phyloP scores from a whole-genome alignment of 441 rosid genomes.

The Brassica hybrid region DNA sequence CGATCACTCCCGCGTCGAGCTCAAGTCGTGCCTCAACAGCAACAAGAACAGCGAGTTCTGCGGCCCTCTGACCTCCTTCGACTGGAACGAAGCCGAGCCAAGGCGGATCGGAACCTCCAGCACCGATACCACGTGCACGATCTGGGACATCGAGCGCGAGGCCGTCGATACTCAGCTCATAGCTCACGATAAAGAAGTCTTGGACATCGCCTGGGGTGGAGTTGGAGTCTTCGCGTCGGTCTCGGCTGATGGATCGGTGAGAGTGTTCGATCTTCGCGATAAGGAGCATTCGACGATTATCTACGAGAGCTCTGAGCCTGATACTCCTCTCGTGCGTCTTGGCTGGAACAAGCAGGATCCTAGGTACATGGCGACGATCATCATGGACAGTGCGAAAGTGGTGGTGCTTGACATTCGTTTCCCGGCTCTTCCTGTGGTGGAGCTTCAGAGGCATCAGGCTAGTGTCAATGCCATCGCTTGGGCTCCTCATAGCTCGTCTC shows the following conservation, averaged over 20 bases:
- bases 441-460: constrained; percentile 91
- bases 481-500: constrained; percentile 98
- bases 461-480: constrained; percentile 97
- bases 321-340: constrained; percentile 83
- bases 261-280: constrained; percentile 93
- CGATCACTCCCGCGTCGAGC: constrained; percentile 72
- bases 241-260: constrained; percentile 93
- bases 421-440: constrained; percentile 91
- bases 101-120: constrained; percentile 85
- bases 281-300: constrained; percentile 50
- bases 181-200: constrained; percentile 94
- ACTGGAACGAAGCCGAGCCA: constrained; percentile 98
- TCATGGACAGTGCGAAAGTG: constrained; percentile 95
- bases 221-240: constrained; percentile 97
- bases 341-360: constrained; percentile 99
- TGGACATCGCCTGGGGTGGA: constrained; percentile 99
- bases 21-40: constrained; percentile 71
- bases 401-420: constrained; percentile 93
- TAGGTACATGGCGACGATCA: constrained; percentile 48
- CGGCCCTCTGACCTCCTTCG: constrained; percentile 90
- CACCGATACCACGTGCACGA: constrained; percentile 91
- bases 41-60: constrained; percentile 91
- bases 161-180: constrained; percentile 92
- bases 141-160: constrained; percentile 96
- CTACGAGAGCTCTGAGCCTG: constrained; percentile 94